Percentiles rank a stretch among this genome's conserved stretches.
These are phyloP conservation scores for Nothopassalora personata DNA, from an alignment of 2,329 filamentous ascomycete genomes.

Conservation along the genomic window DNA sequence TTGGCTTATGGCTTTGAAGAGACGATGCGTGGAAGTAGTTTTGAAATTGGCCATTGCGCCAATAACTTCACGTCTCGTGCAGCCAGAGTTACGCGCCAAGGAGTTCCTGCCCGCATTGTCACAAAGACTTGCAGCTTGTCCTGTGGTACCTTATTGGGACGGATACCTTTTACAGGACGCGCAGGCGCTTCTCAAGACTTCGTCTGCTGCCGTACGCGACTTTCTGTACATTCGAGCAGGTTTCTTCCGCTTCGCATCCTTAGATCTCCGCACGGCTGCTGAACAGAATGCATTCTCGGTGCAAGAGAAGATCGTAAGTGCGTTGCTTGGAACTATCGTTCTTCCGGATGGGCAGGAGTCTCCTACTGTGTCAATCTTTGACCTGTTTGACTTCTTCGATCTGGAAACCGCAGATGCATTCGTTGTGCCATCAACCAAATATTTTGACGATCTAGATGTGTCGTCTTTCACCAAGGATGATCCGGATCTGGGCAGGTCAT, in stretches of 20 bases:
- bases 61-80: constrained; percentile 67
- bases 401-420: constrained; percentile 50
- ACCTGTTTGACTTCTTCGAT: constrained; percentile 87
- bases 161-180: constrained; percentile 54
- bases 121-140: constrained; percentile 64
- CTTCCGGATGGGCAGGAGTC: constrained; percentile 61
- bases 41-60: constrained; percentile 78
- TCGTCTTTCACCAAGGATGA: constrained; percentile 58
- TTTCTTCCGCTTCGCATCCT: constrained; percentile 76
- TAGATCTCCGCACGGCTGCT: constrained; percentile 70
- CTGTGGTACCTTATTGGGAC: constrained; percentile 68
- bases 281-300: constrained; percentile 38
- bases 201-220: constrained; percentile 65
- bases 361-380: constrained; percentile 72
- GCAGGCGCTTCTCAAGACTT: constrained; percentile 63
- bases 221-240: constrained; percentile 74
- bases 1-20: constrained; percentile 42
- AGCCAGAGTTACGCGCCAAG: constrained; percentile 72
- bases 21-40: constrained; percentile 55
- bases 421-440: constrained; percentile 46
- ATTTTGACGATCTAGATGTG: constrained; percentile 64
- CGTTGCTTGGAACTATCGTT: constrained; percentile 71
- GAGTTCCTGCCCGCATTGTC: constrained; percentile 77
- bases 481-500: constrained; percentile 53
- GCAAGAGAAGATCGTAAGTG: constrained; percentile 51